These are phyloP conservation scores for Flaveria trinervia DNA, from an alignment of 129 eudicot species.

Conservation along the genomic window DNA sequence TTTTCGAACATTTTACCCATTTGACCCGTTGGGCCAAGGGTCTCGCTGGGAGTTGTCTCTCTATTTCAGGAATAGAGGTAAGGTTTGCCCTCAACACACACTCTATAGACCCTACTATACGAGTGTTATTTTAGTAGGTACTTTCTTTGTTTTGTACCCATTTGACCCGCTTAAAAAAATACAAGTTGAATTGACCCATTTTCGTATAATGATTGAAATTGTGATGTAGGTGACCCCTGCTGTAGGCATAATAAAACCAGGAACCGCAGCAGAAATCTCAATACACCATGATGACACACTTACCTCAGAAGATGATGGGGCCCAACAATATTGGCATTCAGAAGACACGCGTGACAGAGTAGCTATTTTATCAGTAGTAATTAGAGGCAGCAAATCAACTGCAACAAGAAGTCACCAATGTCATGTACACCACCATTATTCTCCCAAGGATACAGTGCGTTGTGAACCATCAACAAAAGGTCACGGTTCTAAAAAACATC, in stretches of 20 bases:
- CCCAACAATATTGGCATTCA: constrained; percentile 69
- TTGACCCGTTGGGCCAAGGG: no score
- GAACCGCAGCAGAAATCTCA: constrained; percentile 55
- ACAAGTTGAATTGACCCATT: background rate
- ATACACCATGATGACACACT: constrained; percentile 68
- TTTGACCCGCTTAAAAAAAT: background rate
- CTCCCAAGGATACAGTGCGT: constrained; percentile 44
- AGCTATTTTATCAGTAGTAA: constrained; percentile 59
- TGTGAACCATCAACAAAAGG: constrained; percentile 49
- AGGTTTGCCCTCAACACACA: no score
- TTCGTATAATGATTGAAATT: background rate
- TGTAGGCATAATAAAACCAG: constrained; percentile 66
- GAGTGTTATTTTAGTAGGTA: no score
- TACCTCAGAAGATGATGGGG: constrained; percentile 61
- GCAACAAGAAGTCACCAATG: constrained; percentile 60
- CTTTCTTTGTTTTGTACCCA: background rate
- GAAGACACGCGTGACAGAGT: constrained; percentile 81
- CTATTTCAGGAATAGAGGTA: no score
- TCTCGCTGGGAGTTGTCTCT: background rate
- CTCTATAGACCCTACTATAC: no score
- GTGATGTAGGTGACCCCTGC: constrained; percentile 75
- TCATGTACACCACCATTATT: constrained; percentile 54
- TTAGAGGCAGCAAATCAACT: constrained; percentile 60
- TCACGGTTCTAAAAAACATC: constrained; percentile 42
- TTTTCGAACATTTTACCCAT: no score